Conservation (phyloP, 2,329 filamentous ascomycete genomes). For the Orbilia ellipsospora region DNA sequence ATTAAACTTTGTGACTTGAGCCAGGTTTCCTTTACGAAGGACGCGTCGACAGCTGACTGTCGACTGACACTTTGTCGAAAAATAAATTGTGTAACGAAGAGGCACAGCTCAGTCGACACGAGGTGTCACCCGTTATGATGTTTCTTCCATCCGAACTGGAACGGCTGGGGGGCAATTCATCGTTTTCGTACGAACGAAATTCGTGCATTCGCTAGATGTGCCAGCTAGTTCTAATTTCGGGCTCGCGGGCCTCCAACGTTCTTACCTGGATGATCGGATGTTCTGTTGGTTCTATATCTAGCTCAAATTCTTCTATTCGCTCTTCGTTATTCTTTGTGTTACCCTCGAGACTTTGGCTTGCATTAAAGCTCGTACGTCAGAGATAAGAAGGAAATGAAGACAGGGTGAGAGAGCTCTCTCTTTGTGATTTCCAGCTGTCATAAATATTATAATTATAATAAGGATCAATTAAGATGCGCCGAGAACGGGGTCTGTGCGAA, state of each 20-base stretch:
- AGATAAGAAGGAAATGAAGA: constrained; percentile 43
- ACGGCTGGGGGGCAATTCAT: too few relatives aligned
- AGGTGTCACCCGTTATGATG: too few relatives aligned
- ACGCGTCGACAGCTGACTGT: too few relatives aligned
- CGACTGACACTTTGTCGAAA: background rate
- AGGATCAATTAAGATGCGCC: constrained; percentile 18
- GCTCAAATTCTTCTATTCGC: constrained; percentile 30
- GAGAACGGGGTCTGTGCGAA: constrained; percentile 7
- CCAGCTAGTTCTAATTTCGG: too few relatives aligned
- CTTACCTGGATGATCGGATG: constrained; percentile 8
- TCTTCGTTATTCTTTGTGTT: constrained; percentile 33
- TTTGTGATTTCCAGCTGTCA: constrained; percentile 25
- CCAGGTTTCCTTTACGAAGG: constrained; percentile 5
- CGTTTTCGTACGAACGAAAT: too few relatives aligned
- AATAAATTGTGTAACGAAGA: constrained; percentile 27
- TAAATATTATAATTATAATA: constrained; percentile 32
- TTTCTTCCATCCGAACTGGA: too few relatives aligned
- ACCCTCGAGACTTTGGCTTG: constrained; percentile 24
- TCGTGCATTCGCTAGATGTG: too few relatives aligned
- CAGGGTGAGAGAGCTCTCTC: constrained; percentile 35
- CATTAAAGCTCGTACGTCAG: constrained; percentile 10
- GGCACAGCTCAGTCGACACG: constrained; percentile 7
- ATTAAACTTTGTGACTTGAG: background rate
- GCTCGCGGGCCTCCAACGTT: too few relatives aligned
- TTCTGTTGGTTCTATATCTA: constrained; percentile 28